A percentile compares a stretch with the other conserved stretches of the same genome.
Conservation (phyloP, 805 yeast genomes). For the Wickerhamiella azymoides region DNA sequence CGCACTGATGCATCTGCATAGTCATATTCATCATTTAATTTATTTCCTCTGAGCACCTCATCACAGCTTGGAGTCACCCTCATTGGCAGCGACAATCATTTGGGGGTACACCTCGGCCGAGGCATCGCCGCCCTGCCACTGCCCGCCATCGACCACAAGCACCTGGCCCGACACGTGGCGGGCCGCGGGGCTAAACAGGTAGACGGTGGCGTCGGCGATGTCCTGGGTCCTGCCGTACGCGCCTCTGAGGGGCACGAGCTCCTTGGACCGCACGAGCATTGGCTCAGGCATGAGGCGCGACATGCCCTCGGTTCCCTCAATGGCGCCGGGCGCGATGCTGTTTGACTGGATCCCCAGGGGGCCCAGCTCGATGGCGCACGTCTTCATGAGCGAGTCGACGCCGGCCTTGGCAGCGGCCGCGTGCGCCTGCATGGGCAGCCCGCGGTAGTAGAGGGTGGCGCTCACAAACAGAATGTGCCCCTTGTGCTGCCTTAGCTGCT, state of each 20-base stretch:
- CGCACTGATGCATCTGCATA: background rate
- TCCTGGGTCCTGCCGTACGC: slow-evolving; percentile 51
- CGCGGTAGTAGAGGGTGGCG: slow-evolving; percentile 82
- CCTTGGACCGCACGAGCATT: slow-evolving; percentile 30
- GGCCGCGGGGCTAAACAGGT: slow-evolving; percentile 72
- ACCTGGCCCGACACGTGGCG: slow-evolving; percentile 62
- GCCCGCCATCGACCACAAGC: slow-evolving; percentile 78
- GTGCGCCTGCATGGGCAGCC: slow-evolving; percentile 78
- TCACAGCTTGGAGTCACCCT: slow-evolving; percentile 29
- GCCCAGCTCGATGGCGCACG: slow-evolving; percentile 82
- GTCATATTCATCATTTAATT: too few species aligned
- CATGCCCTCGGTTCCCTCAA: slow-evolving; percentile 77
- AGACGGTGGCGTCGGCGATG: slow-evolving; percentile 80
- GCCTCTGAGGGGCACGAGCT: slow-evolving; percentile 37
- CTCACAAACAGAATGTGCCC: slow-evolving; percentile 70
- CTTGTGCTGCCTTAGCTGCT: slow-evolving; percentile 46
- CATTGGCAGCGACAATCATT: slow-evolving; percentile 23
- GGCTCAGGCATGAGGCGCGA: slow-evolving; percentile 40
- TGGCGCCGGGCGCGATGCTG: slow-evolving; percentile 85
- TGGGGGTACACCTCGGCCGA: slow-evolving; percentile 34
- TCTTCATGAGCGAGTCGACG: slow-evolving; percentile 71
- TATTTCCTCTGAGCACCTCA: background rate
- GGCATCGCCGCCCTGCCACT: slow-evolving; percentile 37
- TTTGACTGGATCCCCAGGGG: slow-evolving; percentile 77
- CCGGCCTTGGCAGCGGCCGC: slow-evolving; percentile 97